Percentiles rank a stretch among this genome's conserved stretches.
phyloP scores from a whole-genome alignment of 2,329 filamentous ascomycete genomes.

The Elsinoe ampelina region DNA sequence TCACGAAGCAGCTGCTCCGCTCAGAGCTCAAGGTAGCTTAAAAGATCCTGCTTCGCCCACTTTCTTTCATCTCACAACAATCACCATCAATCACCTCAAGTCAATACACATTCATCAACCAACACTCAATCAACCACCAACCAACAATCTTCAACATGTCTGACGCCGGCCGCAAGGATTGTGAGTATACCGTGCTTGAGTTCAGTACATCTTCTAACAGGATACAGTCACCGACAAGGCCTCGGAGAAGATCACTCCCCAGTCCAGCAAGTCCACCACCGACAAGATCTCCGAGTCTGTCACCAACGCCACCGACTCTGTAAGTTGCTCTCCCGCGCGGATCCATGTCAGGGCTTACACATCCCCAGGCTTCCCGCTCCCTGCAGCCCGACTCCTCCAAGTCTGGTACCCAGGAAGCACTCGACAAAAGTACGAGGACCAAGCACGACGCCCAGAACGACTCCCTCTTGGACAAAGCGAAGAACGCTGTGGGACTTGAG shows the following conservation, averaged over 20 bases:
- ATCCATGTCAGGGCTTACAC: not conserved
- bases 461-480: constrained; percentile 36
- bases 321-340: constrained; percentile 33
- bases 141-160: constrained; percentile 43
- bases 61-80: constrained; percentile 18
- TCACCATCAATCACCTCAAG: constrained; percentile 17
- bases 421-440: constrained; percentile 41
- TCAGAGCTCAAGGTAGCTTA: not conserved
- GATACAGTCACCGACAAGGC: constrained; percentile 33
- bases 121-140: constrained; percentile 22
- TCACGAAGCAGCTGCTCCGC: not conserved
- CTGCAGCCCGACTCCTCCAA: constrained; percentile 43
- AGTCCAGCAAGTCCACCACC: constrained; percentile 52
- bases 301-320: constrained; percentile 48
- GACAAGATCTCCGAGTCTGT: constrained; percentile 49
- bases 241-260: constrained; percentile 48
- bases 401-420: constrained; percentile 43
- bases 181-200: constrained; percentile 19
- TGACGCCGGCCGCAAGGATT: constrained; percentile 54
- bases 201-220: constrained; percentile 19
- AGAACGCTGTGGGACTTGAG: constrained; percentile 38
- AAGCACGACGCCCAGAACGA: constrained; percentile 34
- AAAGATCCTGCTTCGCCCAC: not conserved
- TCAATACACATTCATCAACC: constrained; percentile 17
- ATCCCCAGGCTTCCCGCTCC: constrained; percentile 8